Evolutionary conservation across 2,329 filamentous ascomycete species (phyloP).

Genomic region (Plectosphaerella sp.): DNA sequence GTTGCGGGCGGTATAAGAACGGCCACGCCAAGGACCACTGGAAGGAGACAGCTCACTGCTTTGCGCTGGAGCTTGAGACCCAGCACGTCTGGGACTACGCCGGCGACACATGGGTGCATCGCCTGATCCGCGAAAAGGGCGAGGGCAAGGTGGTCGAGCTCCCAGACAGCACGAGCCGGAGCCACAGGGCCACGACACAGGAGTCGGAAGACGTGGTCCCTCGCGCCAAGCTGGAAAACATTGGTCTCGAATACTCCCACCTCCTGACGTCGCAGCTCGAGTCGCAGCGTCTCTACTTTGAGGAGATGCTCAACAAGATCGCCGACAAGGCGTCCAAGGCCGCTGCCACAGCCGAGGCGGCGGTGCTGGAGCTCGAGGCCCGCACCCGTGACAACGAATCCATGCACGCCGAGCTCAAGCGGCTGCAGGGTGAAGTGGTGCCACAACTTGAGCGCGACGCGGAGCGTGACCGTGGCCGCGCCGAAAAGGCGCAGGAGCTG

Average conservation of each 20-base stretch:
- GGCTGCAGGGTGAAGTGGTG: conserved; percentile 52
- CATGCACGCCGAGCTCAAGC: conserved; percentile 38
- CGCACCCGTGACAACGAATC: conserved; percentile 40
- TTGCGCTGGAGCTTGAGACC: conserved; percentile 86
- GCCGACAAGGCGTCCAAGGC: conserved; percentile 84
- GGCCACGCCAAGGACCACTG: conserved; percentile 93
- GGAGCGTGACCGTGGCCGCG: conserved; percentile 62
- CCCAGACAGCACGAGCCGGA: conserved; percentile 46
- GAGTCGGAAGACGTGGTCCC: conserved; percentile 65
- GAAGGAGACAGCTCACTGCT: conserved; percentile 84
- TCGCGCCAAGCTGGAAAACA: conserved; percentile 64
- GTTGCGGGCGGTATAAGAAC: conserved; percentile 90
- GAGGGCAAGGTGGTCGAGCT: conserved; percentile 90
- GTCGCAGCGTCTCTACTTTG: conserved; percentile 88
- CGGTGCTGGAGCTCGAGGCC: conserved; percentile 42
- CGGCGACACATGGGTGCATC: conserved; percentile 92
- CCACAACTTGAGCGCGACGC: conserved; percentile 69
- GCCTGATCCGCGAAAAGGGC: conserved; percentile 88
- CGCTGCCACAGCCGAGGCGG: conserved; percentile 59
- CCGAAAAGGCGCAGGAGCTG: conserved; percentile 68
- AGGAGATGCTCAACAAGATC: conserved; percentile 84
- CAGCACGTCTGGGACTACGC: conserved; percentile 99
- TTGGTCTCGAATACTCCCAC: conserved; percentile 92
- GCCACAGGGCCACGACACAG: conserved; percentile 11
- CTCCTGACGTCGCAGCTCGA: conserved; percentile 90